These are phyloP conservation scores for Cytidiella melzeri DNA, from an alignment of 768 basidiomycete species.

Conservation along the genomic window DNA sequence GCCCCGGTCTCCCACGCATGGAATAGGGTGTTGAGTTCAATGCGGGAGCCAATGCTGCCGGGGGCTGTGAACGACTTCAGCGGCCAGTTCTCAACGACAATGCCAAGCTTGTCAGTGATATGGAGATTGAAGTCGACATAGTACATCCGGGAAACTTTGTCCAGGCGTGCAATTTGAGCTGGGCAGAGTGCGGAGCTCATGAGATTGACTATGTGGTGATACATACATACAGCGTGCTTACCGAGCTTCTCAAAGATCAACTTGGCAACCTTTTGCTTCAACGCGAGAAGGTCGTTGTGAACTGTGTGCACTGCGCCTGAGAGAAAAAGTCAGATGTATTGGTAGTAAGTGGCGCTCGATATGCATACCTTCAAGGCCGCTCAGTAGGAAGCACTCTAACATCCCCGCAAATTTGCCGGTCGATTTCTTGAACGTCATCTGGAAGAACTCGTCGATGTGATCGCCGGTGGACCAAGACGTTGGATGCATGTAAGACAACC, in stretches of 20 bases:
- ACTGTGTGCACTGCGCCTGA: background rate
- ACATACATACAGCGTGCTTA: background rate
- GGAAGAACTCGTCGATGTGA: background rate
- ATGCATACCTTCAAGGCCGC: background rate
- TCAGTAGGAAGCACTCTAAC: background rate
- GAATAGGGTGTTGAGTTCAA: slow-evolving; percentile 1
- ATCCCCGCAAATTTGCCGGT: background rate
- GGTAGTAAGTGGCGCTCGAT: too few species aligned
- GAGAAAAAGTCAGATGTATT: too few species aligned
- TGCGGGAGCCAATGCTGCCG: slow-evolving; percentile 1
- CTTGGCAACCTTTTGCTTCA: background rate
- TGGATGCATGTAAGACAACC: background rate
- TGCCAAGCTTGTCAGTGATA: slow-evolving; percentile 14
- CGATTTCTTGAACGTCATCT: background rate
- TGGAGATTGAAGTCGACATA: slow-evolving; percentile 17
- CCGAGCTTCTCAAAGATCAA: background rate
- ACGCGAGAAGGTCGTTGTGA: background rate
- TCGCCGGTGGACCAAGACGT: background rate
- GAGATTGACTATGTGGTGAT: too few species aligned
- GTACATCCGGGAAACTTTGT: slow-evolving; percentile 9
- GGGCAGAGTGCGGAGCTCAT: background rate
- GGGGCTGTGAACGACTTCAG: slow-evolving; percentile 16
- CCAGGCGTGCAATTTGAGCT: background rate
- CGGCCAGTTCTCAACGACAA: slow-evolving; percentile 20
- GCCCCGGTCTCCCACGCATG: slow-evolving; percentile 13